Evolutionary conservation across 1,284 basidiomycete species (phyloP).

Genomic region (Ustilago esculenta): DNA sequence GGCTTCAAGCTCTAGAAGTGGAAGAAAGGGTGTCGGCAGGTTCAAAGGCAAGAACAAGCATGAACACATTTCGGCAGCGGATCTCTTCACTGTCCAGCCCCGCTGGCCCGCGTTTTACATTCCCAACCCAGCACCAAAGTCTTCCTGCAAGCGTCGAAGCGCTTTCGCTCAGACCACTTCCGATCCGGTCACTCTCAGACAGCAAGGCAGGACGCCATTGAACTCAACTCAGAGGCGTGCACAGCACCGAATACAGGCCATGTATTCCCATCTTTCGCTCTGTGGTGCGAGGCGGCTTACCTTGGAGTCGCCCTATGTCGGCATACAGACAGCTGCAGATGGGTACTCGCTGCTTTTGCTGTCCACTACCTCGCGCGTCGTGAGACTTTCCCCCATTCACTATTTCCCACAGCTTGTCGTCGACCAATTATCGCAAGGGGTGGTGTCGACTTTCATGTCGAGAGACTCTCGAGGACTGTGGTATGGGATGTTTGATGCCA

Average conservation of each 20-base stretch:
- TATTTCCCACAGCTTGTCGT: neutral
- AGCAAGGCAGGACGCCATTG: conserved; percentile 2
- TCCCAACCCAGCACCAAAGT: neutral
- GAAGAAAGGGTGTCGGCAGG: neutral
- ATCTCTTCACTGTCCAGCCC: neutral
- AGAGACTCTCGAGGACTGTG: too few species aligned
- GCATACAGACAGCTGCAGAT: conserved; percentile 8
- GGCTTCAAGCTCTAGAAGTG: neutral
- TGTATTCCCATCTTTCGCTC: conserved; percentile 28
- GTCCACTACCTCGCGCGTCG: neutral
- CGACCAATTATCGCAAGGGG: too few species aligned
- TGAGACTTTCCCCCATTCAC: neutral
- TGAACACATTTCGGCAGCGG: neutral
- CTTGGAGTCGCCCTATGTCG: neutral
- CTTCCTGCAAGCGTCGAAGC: neutral
- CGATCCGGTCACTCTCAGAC: conserved; percentile 17
- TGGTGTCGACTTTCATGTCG: too few species aligned
- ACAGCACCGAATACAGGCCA: conserved; percentile 3
- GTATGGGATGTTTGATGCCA: too few species aligned
- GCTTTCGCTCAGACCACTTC: neutral
- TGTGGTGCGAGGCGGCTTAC: conserved; percentile 2
- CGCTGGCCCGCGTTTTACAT: conserved; percentile 11
- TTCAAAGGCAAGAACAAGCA: neutral
- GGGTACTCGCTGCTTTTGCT: conserved; percentile 2
- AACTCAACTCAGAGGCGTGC: neutral